Evolutionary conservation across 305 asterid genomes (phyloP), one percentile per base, ranked within the genome.

Genomic region (Striga hermonthica): DNA sequence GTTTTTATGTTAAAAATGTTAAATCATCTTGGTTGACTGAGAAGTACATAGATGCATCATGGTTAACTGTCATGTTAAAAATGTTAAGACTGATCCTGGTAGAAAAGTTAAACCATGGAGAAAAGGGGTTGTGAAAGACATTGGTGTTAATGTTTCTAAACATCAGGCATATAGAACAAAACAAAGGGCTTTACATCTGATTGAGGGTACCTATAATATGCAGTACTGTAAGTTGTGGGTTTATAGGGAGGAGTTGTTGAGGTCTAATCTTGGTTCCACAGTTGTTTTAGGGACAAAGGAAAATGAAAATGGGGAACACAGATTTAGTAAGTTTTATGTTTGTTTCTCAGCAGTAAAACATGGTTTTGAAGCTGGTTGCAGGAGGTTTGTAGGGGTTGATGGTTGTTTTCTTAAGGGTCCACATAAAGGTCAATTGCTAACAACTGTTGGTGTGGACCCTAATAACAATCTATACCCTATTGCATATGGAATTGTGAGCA

Each of bases 341-440:
- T 52, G 57, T 16, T 52, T 52, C 22, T 10, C 3, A 1, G 11
- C 57, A 14, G n/a, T 52, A 4, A 52, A 47, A 16, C 7, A 9
- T 14, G 11, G 57, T 9, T 52, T 52, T 7, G 5, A 6, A 5
- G 3, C 6, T 5, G 41, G 55, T 28, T 62, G 67, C 47, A 45
- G 57, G 12, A 22, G 12, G 0, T 9, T 62, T 10, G 3, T 62
- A 1, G 44, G 34, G 22, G 44, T 62, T 5, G 67, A 62, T 45
- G 67, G 56, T 0, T 47, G 41, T n/a, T 38, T 59, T 53, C 63
- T 31, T 8, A 61, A 65, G 60, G 12, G 50, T 16, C 70, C 62
- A 1, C 11, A 41, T 6, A 4, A 6, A 6, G 56, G 56, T 6
- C 1, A 44, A 12, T 10, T 45, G 0, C 6, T 62, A 0, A 5